Evolutionary conservation across 1,139 yeast genomes (phyloP), one percentile per base, ranked within the genome.

Genomic region (Pichia sp.): DNA sequence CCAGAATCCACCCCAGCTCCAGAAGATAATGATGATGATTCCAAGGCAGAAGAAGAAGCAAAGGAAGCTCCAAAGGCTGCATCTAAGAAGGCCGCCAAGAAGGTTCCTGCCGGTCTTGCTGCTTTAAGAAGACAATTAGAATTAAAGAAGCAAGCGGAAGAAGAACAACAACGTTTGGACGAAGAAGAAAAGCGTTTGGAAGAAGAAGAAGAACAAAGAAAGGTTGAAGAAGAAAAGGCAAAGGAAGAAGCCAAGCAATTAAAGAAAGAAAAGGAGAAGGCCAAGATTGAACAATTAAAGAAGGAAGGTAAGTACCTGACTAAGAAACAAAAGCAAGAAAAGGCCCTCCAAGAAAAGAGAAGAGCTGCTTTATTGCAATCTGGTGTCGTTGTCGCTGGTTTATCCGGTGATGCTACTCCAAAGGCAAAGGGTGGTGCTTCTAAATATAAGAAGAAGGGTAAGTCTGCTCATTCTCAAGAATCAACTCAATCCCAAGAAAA

Each of bases 271-370:
- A 93, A 84, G 63, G 94, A 85, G 62, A 88, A 80, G 69, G 80
- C 83, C 62, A 79, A 85, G 73, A 81, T 76, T 59, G 93, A 85
- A 60, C 85, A 82, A 67, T 73, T 85, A 67, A 87, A 88, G 71
- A 95, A 96, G 22, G 96, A 91, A 68, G 99, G 99, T 62, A 93
- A 85, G 60, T 76, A 80, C 48, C 69, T 86, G 65, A 87, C 97
- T 51, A 93, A 88, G 73, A 93, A 91, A 66, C 99, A 93, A 73
- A 89, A 87, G 69, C 97, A 91, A 68, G 96, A 90, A 65, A 86
- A 87, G 73, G 87, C 83, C 50, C 69, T 84, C 41, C 81, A 84
- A 62, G 98, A 93, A 64, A 85, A 87, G 66, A 88, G 98, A 72
- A 87, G 96, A 67, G 85, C 87, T 58, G 93, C 85, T 59, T 75